Conservation (phyloP, 2,329 filamentous ascomycete species). For the Phialophora expanda region DNA sequence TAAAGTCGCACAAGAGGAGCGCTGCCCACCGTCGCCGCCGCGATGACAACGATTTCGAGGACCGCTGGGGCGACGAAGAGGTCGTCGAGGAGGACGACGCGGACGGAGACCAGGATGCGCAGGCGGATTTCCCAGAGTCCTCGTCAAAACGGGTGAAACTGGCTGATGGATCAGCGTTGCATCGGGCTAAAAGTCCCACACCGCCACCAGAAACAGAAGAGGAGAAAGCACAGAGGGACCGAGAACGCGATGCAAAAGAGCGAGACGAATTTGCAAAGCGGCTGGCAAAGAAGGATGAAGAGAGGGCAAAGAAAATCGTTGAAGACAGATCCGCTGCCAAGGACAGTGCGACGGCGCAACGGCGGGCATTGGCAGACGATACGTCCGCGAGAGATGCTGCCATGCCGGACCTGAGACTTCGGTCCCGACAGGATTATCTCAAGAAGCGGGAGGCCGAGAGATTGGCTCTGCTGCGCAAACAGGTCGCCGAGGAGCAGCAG, state of each 20-base stretch:
- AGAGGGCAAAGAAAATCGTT: slow-evolving; percentile 70
- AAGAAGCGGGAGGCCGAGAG: slow-evolving; percentile 90
- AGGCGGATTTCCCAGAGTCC: slow-evolving; percentile 68
- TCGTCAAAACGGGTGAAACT: slow-evolving; percentile 73
- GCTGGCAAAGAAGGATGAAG: slow-evolving; percentile 72
- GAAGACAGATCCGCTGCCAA: slow-evolving; percentile 63
- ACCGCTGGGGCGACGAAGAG: slow-evolving; percentile 83
- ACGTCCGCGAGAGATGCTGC: slow-evolving; percentile 70
- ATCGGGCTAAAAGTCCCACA: slow-evolving; percentile 41
- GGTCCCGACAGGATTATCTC: slow-evolving; percentile 89
- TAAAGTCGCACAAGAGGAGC: slow-evolving; percentile 31
- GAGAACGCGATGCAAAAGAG: slow-evolving; percentile 72
- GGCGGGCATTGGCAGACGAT: slow-evolving; percentile 69
- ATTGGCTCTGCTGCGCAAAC: slow-evolving; percentile 81
- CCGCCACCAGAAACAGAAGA: slow-evolving; percentile 56
- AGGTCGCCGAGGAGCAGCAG: slow-evolving; percentile 85
- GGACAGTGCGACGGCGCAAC: slow-evolving; percentile 63
- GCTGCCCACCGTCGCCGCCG: slow-evolving; percentile 31
- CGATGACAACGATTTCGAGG: slow-evolving; percentile 65
- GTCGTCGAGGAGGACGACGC: slow-evolving; percentile 55
- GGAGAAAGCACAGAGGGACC: slow-evolving; percentile 61
- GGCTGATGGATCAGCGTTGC: slow-evolving; percentile 56
- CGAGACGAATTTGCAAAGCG: slow-evolving; percentile 80
- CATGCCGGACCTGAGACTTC: slow-evolving; percentile 79
- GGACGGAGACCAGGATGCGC: slow-evolving; percentile 59